A percentile compares a stretch with the other conserved stretches of the same genome.
These are phyloP conservation scores for Withania somnifera DNA, from an alignment of 305 asterid genomes.

Conservation along the genomic window DNA sequence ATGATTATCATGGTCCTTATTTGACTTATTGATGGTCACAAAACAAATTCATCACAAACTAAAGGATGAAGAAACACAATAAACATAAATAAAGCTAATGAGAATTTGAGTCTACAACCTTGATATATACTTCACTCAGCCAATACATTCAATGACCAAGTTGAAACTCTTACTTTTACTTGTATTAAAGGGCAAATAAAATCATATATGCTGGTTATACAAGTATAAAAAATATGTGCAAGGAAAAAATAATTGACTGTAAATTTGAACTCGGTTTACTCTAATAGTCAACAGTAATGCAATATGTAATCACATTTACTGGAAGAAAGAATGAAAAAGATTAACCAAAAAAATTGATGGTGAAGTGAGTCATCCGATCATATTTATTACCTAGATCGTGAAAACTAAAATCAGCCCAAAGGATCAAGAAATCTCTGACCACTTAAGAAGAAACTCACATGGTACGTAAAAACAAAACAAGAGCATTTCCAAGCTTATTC, in stretches of 20 bases:
- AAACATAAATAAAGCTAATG: neutral
- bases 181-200: no score
- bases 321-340: neutral
- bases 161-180: no score
- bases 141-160: neutral
- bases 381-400: neutral
- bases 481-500: no score
- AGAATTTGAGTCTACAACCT: neutral
- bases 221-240: neutral
- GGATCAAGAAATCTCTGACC: neutral
- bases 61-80: neutral
- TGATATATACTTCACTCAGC: neutral
- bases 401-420: neutral
- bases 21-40: neutral
- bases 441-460: conserved; percentile 46
- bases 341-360: neutral
- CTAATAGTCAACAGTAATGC: neutral
- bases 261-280: no score
- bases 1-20: neutral
- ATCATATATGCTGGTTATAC: neutral
- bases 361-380: neutral
- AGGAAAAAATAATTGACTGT: neutral
- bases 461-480: conserved; percentile 87
- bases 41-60: neutral
- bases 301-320: neutral